A percentile compares a stretch with the other conserved stretches of the same genome.
phyloP scores from a whole-genome alignment of 176 grass and related monocot genomes.

The Phragmites australis region DNA sequence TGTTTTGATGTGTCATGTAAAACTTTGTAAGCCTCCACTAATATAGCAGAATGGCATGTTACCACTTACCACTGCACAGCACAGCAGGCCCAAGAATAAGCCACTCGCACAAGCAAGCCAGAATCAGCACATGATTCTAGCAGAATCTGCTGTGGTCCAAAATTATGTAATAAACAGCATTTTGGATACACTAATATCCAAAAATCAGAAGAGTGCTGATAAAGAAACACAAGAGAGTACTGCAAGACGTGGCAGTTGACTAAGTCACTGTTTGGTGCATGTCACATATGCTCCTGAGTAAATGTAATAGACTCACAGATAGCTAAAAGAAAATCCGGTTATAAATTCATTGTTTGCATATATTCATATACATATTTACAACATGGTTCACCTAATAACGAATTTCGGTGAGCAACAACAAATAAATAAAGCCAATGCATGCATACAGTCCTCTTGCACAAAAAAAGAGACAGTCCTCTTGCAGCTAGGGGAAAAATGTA shows the following conservation, averaged over 20 bases:
- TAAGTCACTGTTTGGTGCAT: conserved; percentile 2
- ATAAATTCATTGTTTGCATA: neutral
- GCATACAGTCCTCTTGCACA: neutral
- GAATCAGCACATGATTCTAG: conserved; percentile 8
- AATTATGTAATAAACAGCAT: neutral
- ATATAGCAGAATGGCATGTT: conserved; percentile 9
- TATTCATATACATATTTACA: neutral
- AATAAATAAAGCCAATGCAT: neutral
- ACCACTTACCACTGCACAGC: neutral
- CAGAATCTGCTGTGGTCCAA: neutral
- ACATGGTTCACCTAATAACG: neutral
- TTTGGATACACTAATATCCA: neutral
- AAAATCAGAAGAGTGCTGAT: neutral
- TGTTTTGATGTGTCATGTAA: neutral
- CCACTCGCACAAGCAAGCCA: conserved; percentile 4
- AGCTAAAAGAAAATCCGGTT: neutral
- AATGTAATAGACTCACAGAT: neutral
- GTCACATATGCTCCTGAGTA: neutral
- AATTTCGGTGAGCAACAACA: neutral
- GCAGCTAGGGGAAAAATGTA: neutral
- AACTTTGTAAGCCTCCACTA: neutral
- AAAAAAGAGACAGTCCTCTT: neutral
- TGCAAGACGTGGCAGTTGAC: neutral
- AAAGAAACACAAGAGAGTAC: conserved; percentile 6
- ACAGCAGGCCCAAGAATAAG: neutral